These are phyloP conservation scores for Bolboschoenus planiculmis DNA, from an alignment of 176 grass and related monocot genomes.

Conservation along the genomic window DNA sequence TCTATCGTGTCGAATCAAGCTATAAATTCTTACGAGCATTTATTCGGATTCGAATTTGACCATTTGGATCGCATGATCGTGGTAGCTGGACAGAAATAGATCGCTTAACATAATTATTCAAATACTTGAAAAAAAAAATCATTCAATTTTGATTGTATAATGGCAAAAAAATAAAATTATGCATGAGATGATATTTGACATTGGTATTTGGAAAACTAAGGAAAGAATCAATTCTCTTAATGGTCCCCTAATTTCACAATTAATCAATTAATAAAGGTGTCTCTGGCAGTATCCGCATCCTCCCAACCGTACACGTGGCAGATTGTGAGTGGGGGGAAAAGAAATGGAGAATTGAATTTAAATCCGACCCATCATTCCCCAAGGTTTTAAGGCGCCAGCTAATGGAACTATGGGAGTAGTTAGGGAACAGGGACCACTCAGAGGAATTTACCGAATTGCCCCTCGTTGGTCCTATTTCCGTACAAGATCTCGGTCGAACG, in stretches of 20 bases:
- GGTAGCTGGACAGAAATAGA: no score
- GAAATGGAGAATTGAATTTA: not conserved
- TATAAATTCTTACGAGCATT: not conserved
- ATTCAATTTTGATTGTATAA: no score
- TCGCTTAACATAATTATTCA: no score
- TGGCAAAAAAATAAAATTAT: no score
- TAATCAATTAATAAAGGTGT: not conserved
- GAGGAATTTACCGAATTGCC: not conserved
- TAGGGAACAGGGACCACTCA: not conserved
- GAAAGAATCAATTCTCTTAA: not conserved
- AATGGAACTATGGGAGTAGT: not conserved
- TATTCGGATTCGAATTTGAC: no score
- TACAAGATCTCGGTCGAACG: not conserved
- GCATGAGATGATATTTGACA: no score
- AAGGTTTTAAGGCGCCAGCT: slow-evolving; percentile 1
- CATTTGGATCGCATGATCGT: no score
- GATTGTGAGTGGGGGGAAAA: no score
- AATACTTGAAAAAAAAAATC: no score
- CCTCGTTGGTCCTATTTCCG: not conserved
- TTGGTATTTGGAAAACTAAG: not conserved
- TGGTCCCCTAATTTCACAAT: not conserved
- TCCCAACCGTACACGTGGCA: not conserved
- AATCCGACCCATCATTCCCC: not conserved
- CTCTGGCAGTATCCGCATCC: not conserved
- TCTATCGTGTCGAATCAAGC: not conserved